A percentile compares a stretch with the other conserved stretches of the same genome.
Evolutionary conservation across 768 basidiomycete genomes (phyloP).

Genomic region (Hortiboletus flavorubellus): DNA sequence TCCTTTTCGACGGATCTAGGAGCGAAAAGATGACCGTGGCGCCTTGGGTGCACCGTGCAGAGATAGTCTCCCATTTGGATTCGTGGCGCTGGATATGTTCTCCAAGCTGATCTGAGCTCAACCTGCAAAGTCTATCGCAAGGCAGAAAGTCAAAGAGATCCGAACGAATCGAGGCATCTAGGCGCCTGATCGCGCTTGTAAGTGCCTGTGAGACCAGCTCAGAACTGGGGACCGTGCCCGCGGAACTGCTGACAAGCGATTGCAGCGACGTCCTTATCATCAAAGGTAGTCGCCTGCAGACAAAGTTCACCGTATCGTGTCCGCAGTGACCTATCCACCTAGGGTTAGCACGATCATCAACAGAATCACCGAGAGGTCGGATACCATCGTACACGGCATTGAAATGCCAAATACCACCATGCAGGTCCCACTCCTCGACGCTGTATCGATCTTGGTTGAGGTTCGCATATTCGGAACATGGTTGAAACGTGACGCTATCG

Average conservation of each 20-base stretch:
- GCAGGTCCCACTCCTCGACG: slow-evolving; percentile 40
- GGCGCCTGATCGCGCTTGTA: slow-evolving; percentile 34
- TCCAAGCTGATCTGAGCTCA: slow-evolving; percentile 40
- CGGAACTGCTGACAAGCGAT: slow-evolving; percentile 28
- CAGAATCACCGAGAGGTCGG: slow-evolving; percentile 1
- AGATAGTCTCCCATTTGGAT: slow-evolving; percentile 35
- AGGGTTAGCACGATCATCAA: slow-evolving; percentile 26
- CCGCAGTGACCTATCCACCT: slow-evolving; percentile 43
- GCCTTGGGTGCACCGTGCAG: slow-evolving; percentile 33
- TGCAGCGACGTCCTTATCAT: slow-evolving; percentile 40
- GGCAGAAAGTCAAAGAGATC: slow-evolving; percentile 47
- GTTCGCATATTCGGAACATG: slow-evolving; percentile 34
- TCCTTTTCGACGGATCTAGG: slow-evolving; percentile 24
- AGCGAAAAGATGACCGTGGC: slow-evolving; percentile 33
- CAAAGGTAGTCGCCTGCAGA: slow-evolving; percentile 38
- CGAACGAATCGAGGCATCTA: slow-evolving; percentile 43
- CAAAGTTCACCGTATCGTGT: slow-evolving; percentile 46
- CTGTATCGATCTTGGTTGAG: slow-evolving; percentile 42
- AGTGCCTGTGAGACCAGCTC: slow-evolving; percentile 39
- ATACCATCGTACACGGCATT: slow-evolving; percentile 46
- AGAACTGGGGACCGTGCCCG: slow-evolving; percentile 21
- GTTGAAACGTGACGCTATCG: slow-evolving; percentile 44
- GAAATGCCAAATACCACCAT: slow-evolving; percentile 41
- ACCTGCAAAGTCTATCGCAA: slow-evolving; percentile 28
- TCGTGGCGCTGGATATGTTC: slow-evolving; percentile 37